Percentiles rank a stretch among this genome's conserved stretches.
These are phyloP conservation scores for Dictyostelium citrinum DNA, from an alignment of 78 protist genomes.

Conservation along the genomic window DNA sequence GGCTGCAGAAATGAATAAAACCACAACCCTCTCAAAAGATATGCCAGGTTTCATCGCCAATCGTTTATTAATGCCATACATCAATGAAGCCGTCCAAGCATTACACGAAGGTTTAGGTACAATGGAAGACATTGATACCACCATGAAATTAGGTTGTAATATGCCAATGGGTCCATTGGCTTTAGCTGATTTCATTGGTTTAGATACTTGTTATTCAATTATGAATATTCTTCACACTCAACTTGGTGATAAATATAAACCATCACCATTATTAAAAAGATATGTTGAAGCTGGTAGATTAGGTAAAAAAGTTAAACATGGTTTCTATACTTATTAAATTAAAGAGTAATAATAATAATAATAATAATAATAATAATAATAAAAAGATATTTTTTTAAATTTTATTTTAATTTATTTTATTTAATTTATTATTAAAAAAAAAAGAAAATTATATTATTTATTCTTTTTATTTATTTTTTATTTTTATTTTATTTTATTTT, in stretches of 20 bases:
- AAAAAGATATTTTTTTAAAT: too few relatives aligned
- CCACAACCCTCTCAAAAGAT: slow-evolving; percentile 83
- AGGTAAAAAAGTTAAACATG: slow-evolving; percentile 85
- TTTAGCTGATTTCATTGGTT: slow-evolving; percentile 93
- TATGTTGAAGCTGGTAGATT: slow-evolving; percentile 93
- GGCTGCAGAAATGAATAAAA: slow-evolving; percentile 85
- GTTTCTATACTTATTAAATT: slow-evolving; percentile 80
- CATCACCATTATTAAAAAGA: slow-evolving; percentile 84
- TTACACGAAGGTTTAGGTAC: slow-evolving; percentile 85
- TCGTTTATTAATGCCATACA: slow-evolving; percentile 91
- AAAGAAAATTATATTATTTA: too few relatives aligned
- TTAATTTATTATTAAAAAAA: too few relatives aligned
- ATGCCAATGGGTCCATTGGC: slow-evolving; percentile 92
- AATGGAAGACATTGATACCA: slow-evolving; percentile 86
- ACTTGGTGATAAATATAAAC: slow-evolving; percentile 92
- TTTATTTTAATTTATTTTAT: too few relatives aligned
- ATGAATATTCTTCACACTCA: slow-evolving; percentile 75
- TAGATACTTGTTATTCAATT: slow-evolving; percentile 92
- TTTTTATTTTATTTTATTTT: neutral
- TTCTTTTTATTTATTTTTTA: neutral
- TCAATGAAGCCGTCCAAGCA: slow-evolving; percentile 89
- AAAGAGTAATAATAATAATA: neutral
- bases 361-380: too few relatives aligned
- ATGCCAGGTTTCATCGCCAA: slow-evolving; percentile 91
- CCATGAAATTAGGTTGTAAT: slow-evolving; percentile 89